Evolutionary conservation across 129 eudicot genomes (phyloP).

Genomic region (Daucus carota): DH1_v3.0 NC_030385.2:2155501-2156000

Average conservation of each 20-base stretch:
- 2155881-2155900: background rate
- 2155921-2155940: background rate
- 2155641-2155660: background rate
- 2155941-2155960: conserved; percentile 7
- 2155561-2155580: conserved; percentile 81
- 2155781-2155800: background rate
- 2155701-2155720: background rate
- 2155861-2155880: background rate
- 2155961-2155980: conserved; percentile 9
- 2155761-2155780: background rate
- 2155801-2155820: background rate
- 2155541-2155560: conserved; percentile 62
- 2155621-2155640: background rate
- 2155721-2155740: conserved; percentile 16
- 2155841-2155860: conserved; percentile 16
- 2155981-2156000: conserved; percentile 37
- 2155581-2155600: conserved; percentile 49
- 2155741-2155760: background rate
- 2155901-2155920: background rate
- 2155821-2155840: background rate
- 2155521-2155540: conserved; percentile 63
- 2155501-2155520: conserved; percentile 64
- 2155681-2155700: background rate
- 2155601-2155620: conserved; percentile 5
- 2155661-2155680: background rate